phyloP scores from a whole-genome alignment of 305 asterid genomes.

The Fraxinus nigra region DNA sequence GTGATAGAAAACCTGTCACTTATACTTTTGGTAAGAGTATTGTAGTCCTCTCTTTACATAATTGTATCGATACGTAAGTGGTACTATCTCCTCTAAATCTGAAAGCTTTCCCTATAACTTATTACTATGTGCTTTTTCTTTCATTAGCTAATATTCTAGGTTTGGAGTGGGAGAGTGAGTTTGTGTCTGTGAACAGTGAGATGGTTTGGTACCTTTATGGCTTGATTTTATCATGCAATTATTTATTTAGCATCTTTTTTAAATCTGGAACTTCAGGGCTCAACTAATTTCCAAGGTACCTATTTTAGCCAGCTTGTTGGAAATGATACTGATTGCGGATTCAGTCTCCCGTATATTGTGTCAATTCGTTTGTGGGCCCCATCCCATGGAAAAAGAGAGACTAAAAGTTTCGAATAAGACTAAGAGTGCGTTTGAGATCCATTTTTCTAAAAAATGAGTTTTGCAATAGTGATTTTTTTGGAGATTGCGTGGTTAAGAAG shows the following conservation, averaged over 20 bases:
- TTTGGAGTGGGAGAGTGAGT: background rate
- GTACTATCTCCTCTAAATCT: background rate
- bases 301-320: background rate
- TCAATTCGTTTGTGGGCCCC: background rate
- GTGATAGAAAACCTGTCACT: conserved; percentile 95
- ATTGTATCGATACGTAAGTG: background rate
- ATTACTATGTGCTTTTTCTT: background rate
- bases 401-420: background rate
- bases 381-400: background rate
- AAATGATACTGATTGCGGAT: background rate
- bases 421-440: background rate
- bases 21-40: conserved; percentile 76
- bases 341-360: background rate
- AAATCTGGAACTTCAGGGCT: background rate
- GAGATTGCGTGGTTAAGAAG: background rate
- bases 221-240: background rate
- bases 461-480: background rate
- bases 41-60: background rate
- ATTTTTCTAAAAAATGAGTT: background rate
- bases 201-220: background rate
- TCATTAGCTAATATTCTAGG: background rate
- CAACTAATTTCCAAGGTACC: background rate
- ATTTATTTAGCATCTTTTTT: background rate
- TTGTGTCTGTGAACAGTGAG: background rate
- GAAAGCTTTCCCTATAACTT: background rate